Evolutionary conservation across 2,329 filamentous ascomycete species (phyloP), one percentile per base, ranked within the genome.

Genomic region (Botryotinia convoluta): DNA sequence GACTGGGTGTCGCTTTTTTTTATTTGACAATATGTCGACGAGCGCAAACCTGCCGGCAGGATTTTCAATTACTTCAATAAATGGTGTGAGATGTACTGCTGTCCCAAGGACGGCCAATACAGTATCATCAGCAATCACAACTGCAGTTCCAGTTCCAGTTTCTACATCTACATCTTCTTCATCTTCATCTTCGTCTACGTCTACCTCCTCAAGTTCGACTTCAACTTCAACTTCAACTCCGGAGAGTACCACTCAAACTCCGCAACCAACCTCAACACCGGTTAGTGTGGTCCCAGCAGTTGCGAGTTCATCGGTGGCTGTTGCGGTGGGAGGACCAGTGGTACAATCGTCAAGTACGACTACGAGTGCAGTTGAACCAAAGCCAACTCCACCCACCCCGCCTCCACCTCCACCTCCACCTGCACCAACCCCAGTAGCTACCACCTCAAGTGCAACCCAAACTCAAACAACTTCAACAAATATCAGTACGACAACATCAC

Each of bases 11-110:
- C 77, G 77, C 76, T 71, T 74, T 74, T 74, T 74, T 75, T 51
- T 63, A 57, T 57, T 72, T 74, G 75, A 77, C 77, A 81, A 76
- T 73, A 87, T 87, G 86, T 84, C 79, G 76, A 79, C 77, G 35
- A 76, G 72, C 67, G 71, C 77, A 67, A 79, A 77, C 79, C 83
- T 86, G 79, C 83, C 83, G 76, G 80, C 81, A 78, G 84, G 85
- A 79, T 84, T 84, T 74, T 85, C 85, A 74, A 83, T 86, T 73
- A 88, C 86, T 72, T 85, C 81, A 67, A 82, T 88, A 72, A 80
- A 84, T 73, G 86, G 86, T 69, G 85, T 83, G 79, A 84, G 84
- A 80, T 88, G 87, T 82, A 89, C 87, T 77, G 86, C 85, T 74
- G 82, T 88, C 76, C 86, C 86, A 65, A 85, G 80, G 77, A 71